A percentile compares a stretch with the other conserved stretches of the same genome.
These are phyloP conservation scores for Blepharisma stoltei DNA, from an alignment of 73 alveolate genomes.

Conservation along the genomic window DNA sequence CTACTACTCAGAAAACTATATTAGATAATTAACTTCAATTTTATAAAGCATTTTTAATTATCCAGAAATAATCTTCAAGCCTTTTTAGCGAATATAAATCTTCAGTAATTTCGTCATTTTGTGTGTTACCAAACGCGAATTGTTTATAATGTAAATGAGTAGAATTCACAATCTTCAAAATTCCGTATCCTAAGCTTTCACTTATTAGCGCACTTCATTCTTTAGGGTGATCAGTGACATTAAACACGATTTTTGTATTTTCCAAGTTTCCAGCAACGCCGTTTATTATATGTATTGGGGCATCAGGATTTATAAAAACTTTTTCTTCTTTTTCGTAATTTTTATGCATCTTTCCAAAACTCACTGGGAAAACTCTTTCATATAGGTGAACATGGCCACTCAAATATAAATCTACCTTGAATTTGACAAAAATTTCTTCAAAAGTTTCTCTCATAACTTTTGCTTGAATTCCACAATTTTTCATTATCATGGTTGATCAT, in stretches of 20 bases:
- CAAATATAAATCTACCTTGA: background rate
- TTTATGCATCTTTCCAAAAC: background rate
- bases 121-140: conserved; percentile 4
- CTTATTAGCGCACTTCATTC: background rate
- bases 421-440: conserved; percentile 11
- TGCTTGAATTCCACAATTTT: background rate
- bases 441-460: background rate
- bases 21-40: background rate
- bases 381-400: conserved; percentile 19
- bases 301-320: background rate
- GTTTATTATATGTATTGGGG: conserved; percentile 5
- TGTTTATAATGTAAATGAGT: background rate
- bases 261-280: conserved; percentile 23
- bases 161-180: background rate
- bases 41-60: background rate
- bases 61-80: background rate
- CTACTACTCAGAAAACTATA: conserved; percentile 5
- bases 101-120: background rate
- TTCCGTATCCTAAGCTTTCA: conserved; percentile 2
- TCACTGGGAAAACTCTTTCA: conserved; percentile 7
- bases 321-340: too few relatives aligned
- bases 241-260: background rate
- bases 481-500: conserved; percentile 16
- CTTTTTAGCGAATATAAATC: background rate
- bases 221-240: background rate